Base-by-base conservation (phyloP, 169 alveolate species). In the Toxoplasma gondii region DNA sequence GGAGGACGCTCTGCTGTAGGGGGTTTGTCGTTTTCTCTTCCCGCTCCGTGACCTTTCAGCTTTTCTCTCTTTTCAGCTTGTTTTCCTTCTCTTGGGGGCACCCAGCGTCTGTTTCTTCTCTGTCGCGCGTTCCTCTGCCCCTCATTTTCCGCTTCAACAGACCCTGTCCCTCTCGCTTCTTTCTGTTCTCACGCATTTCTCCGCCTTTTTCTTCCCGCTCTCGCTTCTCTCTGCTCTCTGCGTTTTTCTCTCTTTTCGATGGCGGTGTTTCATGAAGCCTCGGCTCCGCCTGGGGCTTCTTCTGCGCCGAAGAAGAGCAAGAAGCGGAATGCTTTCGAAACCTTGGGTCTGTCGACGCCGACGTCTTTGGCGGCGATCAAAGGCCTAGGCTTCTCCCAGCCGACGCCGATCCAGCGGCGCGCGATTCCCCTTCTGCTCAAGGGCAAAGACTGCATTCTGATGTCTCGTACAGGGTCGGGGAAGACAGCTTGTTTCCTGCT, bases 401-500 rank as follows among this genome's bases (percentile, higher is more conserved):
- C 99, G 12, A 98, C 99, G 19, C 99, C 99, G 38, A 98, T 98
- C 58, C 98, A 98, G 97, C 97, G 99, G 82, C 97, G 97, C 94
- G 96, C 98, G 54, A 98, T 98, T 78, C 99, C 99, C 39, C 95
- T 96, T 43, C 97, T 98, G 83, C 94, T 98, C 94, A 98, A 97
- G 92, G 99, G 99, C 34, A 95, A 96, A 67, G 98, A 98, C 91
- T 97, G 97, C 39, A 97, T 98, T 0, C 98, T 98, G 0, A 97
- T 97, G 97, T 97, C 99, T 1, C 96, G 99, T 93, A 98, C 99
- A 19, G 99, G 99, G 29, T 96, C 98, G 45, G 99, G 99, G 43
- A 98, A 98, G 96, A 98, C 99, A 0, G 99, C 98, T 0, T 99
- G 99, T 24, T 98, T 98, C 94, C 93, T 98, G n/a, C 97, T 98